These are phyloP conservation scores for Colletotrichum gloeosporioides DNA, from an alignment of 2,329 filamentous ascomycete genomes.

Conservation along the genomic window DNA sequence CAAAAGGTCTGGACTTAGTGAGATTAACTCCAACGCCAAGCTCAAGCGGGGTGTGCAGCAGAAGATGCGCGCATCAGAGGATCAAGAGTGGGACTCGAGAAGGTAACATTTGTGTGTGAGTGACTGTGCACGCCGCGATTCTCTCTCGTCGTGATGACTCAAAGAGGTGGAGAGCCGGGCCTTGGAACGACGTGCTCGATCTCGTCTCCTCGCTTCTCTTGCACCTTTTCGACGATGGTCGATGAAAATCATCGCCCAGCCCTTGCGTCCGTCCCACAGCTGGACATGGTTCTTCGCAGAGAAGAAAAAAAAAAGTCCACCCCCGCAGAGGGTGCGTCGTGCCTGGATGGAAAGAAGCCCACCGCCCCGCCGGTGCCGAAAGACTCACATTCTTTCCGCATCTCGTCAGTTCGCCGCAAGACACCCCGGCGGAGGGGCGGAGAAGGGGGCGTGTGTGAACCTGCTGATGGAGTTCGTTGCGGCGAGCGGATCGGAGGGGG, in stretches of 20 bases:
- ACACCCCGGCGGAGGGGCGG: not conserved
- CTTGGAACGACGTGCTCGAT: not conserved
- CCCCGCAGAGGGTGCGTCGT: not conserved
- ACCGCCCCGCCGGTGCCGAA: constrained; percentile 1
- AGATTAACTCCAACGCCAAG: constrained; percentile 4
- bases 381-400: not conserved
- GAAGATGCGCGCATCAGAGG: not conserved
- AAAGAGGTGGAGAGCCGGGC: not conserved
- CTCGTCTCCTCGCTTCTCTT: not conserved
- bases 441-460: not conserved
- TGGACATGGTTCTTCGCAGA: not conserved
- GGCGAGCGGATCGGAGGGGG: not conserved
- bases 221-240: not conserved
- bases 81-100: not conserved
- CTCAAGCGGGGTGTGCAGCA: not conserved
- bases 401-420: not conserved
- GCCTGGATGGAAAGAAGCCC: not conserved
- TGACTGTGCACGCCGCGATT: not conserved
- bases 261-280: not conserved
- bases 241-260: not conserved
- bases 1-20: constrained; percentile 3
- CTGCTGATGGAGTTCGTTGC: not conserved
- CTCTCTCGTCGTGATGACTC: not conserved
- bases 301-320: not conserved
- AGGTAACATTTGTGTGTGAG: not conserved